A percentile compares a stretch with the other conserved stretches of the same genome.
Conservation (phyloP, 345 rosid genomes). For the Eucalyptus paniculata region DNA sequence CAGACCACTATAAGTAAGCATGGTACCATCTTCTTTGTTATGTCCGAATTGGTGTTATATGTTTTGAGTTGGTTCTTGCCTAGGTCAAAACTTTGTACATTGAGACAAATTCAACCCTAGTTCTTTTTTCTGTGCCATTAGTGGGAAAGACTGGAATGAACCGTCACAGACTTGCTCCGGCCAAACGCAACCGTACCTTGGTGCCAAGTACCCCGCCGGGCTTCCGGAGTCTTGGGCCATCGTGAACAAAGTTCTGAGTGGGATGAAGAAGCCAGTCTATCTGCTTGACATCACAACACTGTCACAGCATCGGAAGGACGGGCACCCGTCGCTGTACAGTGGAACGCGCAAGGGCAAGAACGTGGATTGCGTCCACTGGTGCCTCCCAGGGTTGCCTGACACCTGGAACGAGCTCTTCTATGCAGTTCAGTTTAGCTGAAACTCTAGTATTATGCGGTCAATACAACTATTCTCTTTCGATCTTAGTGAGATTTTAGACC, state of each 20-base stretch:
- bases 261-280: constrained; percentile 62
- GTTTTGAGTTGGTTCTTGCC: neutral
- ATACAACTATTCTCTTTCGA: neutral
- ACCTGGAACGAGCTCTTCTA: constrained; percentile 79
- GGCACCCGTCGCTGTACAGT: constrained; percentile 52
- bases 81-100: neutral
- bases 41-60: neutral
- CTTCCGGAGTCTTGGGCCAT: constrained; percentile 57
- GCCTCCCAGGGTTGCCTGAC: constrained; percentile 94
- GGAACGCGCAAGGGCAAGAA: constrained; percentile 9
- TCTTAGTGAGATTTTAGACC: no score
- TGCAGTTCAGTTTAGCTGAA: constrained; percentile 30
- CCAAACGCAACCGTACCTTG: constrained; percentile 56
- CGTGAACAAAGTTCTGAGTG: constrained; percentile 57
- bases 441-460: neutral
- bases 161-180: constrained; percentile 49
- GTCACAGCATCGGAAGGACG: constrained; percentile 52
- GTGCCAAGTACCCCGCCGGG: constrained; percentile 59
- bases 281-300: constrained; percentile 41
- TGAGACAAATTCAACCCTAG: neutral
- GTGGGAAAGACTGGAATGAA: constrained; percentile 71
- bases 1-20: constrained; percentile 69
- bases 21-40: neutral
- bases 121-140: neutral
- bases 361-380: constrained; percentile 88